Percentiles rank a stretch among this genome's conserved stretches.
Conservation (phyloP, 2,329 filamentous ascomycete species). For the Incumbomyces lentus region DNA sequence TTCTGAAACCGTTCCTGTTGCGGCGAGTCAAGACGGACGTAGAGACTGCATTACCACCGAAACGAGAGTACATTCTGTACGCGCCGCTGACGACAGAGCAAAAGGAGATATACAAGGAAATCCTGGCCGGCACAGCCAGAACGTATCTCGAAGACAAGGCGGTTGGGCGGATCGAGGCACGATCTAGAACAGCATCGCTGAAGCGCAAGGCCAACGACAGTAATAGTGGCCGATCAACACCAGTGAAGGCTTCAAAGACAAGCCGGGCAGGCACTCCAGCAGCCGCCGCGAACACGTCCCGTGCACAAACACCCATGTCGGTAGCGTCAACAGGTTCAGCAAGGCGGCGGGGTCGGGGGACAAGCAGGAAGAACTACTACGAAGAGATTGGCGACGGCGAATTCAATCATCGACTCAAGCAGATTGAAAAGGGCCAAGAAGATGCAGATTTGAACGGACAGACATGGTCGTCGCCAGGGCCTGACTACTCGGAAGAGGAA, state of each 20-base stretch:
- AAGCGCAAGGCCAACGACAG: conserved; percentile 48
- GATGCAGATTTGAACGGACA: conserved; percentile 32
- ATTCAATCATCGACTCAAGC: conserved; percentile 61
- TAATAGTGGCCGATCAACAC: conserved; percentile 35
- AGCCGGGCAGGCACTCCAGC: conserved; percentile 66
- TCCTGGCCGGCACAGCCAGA: conserved; percentile 63
- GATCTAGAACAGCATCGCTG: conserved; percentile 35
- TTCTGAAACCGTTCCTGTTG: conserved; percentile 82
- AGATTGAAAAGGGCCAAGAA: conserved; percentile 38
- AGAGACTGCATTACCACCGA: conserved; percentile 81
- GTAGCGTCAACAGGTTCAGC: conserved; percentile 40
- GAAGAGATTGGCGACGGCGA: conserved; percentile 68
- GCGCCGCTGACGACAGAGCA: conserved; percentile 86
- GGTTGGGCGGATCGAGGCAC: conserved; percentile 36
- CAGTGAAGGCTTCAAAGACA: conserved; percentile 63
- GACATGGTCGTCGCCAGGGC: conserved; percentile 14
- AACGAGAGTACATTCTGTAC: conserved; percentile 91
- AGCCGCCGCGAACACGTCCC: conserved; percentile 51
- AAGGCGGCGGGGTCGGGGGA: conserved; percentile 40
- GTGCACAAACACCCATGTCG: conserved; percentile 59
- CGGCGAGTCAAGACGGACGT: conserved; percentile 89
- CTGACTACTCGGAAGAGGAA: conserved; percentile 10
- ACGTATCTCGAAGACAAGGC: conserved; percentile 42
- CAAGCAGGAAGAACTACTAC: conserved; percentile 44
- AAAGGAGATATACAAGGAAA: conserved; percentile 79